Evolutionary conservation across 2,329 filamentous ascomycete species (phyloP).

Genomic region (Fusarium mexicanum): DNA sequence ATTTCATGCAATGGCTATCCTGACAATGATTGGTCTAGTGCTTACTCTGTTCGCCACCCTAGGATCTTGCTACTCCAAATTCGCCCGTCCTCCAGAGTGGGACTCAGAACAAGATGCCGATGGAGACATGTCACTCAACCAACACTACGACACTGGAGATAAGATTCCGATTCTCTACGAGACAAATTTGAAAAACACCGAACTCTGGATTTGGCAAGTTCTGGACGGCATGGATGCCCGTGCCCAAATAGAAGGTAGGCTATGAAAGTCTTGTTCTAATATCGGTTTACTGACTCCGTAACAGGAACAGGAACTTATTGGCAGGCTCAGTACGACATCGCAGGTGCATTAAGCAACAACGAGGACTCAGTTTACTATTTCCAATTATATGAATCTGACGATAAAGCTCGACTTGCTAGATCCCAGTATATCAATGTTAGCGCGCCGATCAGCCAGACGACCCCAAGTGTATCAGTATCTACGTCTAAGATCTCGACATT

Average conservation of each 20-base stretch:
- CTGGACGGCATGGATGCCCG: neutral
- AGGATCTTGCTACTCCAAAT: neutral
- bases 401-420: fast-evolving
- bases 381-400: neutral
- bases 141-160: neutral
- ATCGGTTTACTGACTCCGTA: neutral
- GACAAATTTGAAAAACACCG: neutral
- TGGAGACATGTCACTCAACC: neutral
- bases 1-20: neutral
- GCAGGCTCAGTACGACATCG: neutral
- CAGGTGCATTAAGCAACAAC: fast-evolving
- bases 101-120: neutral
- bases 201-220: neutral
- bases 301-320: neutral
- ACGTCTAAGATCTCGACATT: fast-evolving
- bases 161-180: neutral
- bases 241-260: neutral
- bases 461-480: too few species aligned
- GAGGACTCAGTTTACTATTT: neutral
- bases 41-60: neutral
- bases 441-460: neutral
- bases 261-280: neutral
- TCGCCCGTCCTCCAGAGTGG: neutral
- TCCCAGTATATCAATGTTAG: neutral
- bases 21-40: neutral